Evolutionary conservation across 805 yeast species (phyloP).

Genomic region (Yamadazyma laniorum): DNA sequence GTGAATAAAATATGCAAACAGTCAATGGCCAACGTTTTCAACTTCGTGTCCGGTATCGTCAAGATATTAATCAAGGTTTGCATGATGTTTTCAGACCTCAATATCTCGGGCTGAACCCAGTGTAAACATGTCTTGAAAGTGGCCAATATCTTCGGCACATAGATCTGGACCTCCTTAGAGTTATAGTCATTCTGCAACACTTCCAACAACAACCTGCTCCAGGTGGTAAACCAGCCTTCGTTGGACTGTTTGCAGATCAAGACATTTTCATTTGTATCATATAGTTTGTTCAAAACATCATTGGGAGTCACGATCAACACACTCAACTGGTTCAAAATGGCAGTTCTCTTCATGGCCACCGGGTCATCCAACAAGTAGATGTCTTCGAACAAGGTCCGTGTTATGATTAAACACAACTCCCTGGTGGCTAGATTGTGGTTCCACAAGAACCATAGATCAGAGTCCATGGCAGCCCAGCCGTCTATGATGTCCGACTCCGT

Average conservation of each 20-base stretch:
- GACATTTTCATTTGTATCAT: constrained; percentile 64
- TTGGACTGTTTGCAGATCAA: constrained; percentile 61
- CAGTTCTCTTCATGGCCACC: constrained; percentile 74
- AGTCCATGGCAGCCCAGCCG: constrained; percentile 90
- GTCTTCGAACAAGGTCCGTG: constrained; percentile 89
- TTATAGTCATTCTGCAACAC: constrained; percentile 29
- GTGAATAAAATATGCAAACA: constrained; percentile 88
- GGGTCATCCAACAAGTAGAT: constrained; percentile 90
- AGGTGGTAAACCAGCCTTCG: constrained; percentile 84
- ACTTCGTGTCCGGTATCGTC: constrained; percentile 56
- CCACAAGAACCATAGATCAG: constrained; percentile 75
- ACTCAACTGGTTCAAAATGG: constrained; percentile 76
- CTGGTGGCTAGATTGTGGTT: constrained; percentile 57
- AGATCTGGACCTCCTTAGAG: constrained; percentile 32
- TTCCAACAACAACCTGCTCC: constrained; percentile 49
- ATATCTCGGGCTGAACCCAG: constrained; percentile 82
- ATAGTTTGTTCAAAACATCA: constrained; percentile 56
- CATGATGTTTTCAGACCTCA: constrained; percentile 65
- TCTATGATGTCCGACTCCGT: constrained; percentile 50
- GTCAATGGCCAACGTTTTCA: constrained; percentile 83
- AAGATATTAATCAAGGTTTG: constrained; percentile 60
- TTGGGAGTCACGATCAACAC: constrained; percentile 80
- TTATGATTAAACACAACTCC: constrained; percentile 73
- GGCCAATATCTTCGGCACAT: constrained; percentile 68
- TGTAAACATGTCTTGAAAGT: constrained; percentile 86